Base-by-base conservation (phyloP, 2,329 filamentous ascomycete genomes). In the Ambrosiella cleistominuta region DNA sequence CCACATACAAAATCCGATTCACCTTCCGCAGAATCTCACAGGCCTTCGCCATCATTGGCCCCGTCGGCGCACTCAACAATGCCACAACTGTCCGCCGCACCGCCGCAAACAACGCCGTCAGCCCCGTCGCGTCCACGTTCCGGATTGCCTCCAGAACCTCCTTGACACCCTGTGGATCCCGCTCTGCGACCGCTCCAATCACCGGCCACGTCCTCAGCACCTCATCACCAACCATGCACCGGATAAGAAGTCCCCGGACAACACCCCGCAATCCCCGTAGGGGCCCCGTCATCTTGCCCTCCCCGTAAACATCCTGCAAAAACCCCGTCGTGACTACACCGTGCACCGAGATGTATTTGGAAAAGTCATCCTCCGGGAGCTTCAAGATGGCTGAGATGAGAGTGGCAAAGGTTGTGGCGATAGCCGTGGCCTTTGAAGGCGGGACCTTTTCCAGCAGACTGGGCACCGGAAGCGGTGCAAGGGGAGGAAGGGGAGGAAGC, bases 111-210 rank as follows among this genome's bases (percentile, higher is more conserved):
- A 47, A 17, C 7, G 15, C n/a, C n/a, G 11, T 47, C n/a, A 47
- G 19, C 38, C 93, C 68, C 61, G 85, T 75, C n/a, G 82, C 76
- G 7, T 95, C 70, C 54, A 90, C 82, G 0, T 75, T 72, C 78
- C 84, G 71, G 4, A 88, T 67, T 8, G 93, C 66, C 7, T 75
- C 66, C 4, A 71, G 69, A 1, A 74, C 63, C 5, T 68, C 57
- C 6, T 13, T 19, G 7, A 27, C n/a, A 19, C 37, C 37, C 7
- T n/a, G 11, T 15, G 8, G n/a, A 47, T 47, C 44, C 19, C 2
- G 11, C n/a, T 15, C n/a, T n/a, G 44, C 44, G 19, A 47, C n/a
- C 3, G n/a, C 19, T 2, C 44, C 44, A n/a, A 47, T 47, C n/a
- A 47, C n/a, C 27, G 27, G 3, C 27, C 27, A 27, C 27, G 27